Conservation (phyloP, 345 rosid species). For the Streptanthus diversifolius region DNA sequence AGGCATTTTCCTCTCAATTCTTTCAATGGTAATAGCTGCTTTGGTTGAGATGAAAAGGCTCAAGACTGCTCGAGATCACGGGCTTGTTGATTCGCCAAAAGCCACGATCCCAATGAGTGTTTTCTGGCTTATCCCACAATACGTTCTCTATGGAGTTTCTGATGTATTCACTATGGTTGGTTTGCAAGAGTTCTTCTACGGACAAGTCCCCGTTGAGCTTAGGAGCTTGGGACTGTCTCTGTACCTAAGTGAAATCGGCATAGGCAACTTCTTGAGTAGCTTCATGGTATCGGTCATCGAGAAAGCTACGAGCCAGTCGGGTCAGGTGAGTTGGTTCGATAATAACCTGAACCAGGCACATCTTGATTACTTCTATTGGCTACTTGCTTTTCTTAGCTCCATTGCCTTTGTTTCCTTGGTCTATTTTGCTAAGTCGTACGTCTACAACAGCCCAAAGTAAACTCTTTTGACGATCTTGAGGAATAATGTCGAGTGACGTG, state of each 20-base stretch:
- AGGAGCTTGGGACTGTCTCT: slow-evolving; percentile 1
- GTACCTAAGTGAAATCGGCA: slow-evolving; percentile 20
- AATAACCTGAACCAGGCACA: slow-evolving; percentile 34
- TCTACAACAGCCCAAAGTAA: slow-evolving; percentile 24
- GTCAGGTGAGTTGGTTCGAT: slow-evolving; percentile 34
- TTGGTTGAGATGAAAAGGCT: slow-evolving; percentile 41
- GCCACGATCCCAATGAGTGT: slow-evolving; percentile 34
- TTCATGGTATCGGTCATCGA: slow-evolving; percentile 36
- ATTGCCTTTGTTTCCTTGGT: slow-evolving; percentile 1
- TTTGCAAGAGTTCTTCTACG: background rate
- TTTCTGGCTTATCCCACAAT: slow-evolving; percentile 40
- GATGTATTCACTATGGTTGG: slow-evolving; percentile 25
- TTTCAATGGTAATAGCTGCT: slow-evolving; percentile 38
- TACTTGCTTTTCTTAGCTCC: slow-evolving; percentile 36
- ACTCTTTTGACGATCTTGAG: background rate
- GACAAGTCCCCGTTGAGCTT: background rate
- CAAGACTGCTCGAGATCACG: slow-evolving; percentile 26
- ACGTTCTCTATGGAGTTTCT: slow-evolving; percentile 28
- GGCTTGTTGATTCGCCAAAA: slow-evolving; percentile 17
- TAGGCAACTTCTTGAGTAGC: slow-evolving; percentile 40
- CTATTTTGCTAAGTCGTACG: slow-evolving; percentile 30
- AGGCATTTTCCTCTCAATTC: slow-evolving; percentile 34
- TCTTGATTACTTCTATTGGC: slow-evolving; percentile 42
- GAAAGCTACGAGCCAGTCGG: slow-evolving; percentile 22
- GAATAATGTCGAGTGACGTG: background rate